A percentile compares a stretch with the other conserved stretches of the same genome.
Evolutionary conservation across 2,329 filamentous ascomycete genomes (phyloP).

Genomic region (Diaporthe batatas): DNA sequence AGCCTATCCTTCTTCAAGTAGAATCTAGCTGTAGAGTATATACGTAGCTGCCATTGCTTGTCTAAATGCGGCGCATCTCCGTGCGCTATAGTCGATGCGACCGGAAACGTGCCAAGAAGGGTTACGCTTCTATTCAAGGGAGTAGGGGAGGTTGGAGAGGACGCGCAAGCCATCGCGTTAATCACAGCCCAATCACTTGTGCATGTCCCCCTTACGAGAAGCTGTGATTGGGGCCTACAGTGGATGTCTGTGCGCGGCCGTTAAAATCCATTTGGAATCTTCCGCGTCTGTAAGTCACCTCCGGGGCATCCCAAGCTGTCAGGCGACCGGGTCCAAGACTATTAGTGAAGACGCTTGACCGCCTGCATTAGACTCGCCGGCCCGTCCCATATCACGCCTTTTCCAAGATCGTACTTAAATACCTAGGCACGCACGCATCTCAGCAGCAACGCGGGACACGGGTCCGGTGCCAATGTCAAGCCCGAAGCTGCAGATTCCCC

Average conservation of each 20-base stretch:
- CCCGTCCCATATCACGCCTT: slow-evolving; percentile 8
- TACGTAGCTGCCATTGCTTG: not conserved
- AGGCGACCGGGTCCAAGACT: not conserved
- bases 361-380: slow-evolving; percentile 25
- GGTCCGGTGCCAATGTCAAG: not conserved
- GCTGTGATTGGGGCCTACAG: slow-evolving; percentile 8
- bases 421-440: not conserved
- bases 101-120: slow-evolving; percentile 8
- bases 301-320: not conserved
- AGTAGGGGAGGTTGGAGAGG: not conserved
- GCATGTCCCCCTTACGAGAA: not conserved
- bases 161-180: slow-evolving; percentile 11
- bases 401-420: not conserved
- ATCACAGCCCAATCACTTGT: slow-evolving; percentile 32
- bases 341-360: not conserved
- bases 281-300: not conserved
- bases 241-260: not conserved
- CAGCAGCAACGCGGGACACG: not conserved
- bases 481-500: too few relatives aligned
- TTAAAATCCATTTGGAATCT: not conserved
- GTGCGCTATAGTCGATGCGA: slow-evolving; percentile 8
- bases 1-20: not conserved
- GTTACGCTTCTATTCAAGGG: slow-evolving; percentile 1
- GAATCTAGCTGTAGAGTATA: not conserved
- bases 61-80: not conserved